Evolutionary conservation across 129 eudicot genomes (phyloP).

Genomic region (Saussurea involucrata): DNA sequence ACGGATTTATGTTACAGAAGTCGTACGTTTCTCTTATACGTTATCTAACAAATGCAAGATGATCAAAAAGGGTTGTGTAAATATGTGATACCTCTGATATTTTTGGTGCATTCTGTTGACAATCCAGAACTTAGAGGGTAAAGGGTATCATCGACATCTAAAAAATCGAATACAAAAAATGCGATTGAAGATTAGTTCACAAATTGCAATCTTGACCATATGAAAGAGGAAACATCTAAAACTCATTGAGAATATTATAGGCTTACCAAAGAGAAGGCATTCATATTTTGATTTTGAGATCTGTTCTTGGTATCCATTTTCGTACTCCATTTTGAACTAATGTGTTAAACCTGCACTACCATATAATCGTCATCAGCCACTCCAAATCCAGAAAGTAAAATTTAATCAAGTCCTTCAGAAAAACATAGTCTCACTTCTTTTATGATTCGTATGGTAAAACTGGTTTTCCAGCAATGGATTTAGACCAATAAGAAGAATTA

Average conservation of each 20-base stretch:
- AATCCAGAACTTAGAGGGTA: slow-evolving; percentile 83
- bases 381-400: not conserved
- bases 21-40: not conserved
- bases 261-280: slow-evolving; percentile 91
- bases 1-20: not conserved
- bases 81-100: slow-evolving; percentile 61
- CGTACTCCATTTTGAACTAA: slow-evolving; percentile 44
- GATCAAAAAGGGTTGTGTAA: not conserved
- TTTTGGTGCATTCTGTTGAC: slow-evolving; percentile 60
- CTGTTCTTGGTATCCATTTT: slow-evolving; percentile 29
- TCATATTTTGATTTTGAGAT: slow-evolving; percentile 54
- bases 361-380: not conserved
- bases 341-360: not conserved
- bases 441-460: not conserved
- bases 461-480: not conserved
- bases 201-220: not conserved
- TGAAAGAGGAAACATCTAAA: not conserved
- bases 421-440: not conserved
- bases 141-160: slow-evolving; percentile 98
- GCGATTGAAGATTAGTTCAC: not conserved
- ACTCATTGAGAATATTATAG: not conserved
- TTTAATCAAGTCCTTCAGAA: not conserved
- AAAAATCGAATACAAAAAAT: slow-evolving; percentile 10
- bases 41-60: not conserved
- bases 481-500: not conserved